phyloP scores from a whole-genome alignment of 805 yeast species.

The Candida xiaguanensis region DNA sequence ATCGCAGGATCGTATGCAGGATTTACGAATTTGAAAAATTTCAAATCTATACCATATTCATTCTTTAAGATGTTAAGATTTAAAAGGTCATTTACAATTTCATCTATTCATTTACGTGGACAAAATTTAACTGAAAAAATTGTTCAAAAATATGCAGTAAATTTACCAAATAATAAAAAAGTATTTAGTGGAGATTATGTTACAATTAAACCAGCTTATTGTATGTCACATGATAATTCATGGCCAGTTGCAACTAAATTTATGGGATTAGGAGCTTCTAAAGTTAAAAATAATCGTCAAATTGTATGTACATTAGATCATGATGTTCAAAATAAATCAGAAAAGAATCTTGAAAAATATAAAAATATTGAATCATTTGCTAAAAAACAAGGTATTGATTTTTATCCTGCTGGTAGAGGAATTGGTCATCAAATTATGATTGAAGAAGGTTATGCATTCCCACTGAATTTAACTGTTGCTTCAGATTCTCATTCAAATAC shows the following conservation, averaged over 20 bases:
- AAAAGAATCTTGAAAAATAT: constrained; percentile 85
- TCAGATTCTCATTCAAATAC: constrained; percentile 98
- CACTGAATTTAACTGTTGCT: constrained; percentile 88
- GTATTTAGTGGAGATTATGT: constrained; percentile 94
- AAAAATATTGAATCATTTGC: constrained; percentile 87
- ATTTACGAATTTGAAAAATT: too few species aligned
- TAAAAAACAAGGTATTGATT: constrained; percentile 84
- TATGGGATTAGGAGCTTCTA: constrained; percentile 87
- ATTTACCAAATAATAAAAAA: constrained; percentile 55
- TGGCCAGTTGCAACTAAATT: constrained; percentile 99
- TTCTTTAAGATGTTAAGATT: constrained; percentile 3
- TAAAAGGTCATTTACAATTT: constrained; percentile 17
- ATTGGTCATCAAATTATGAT: constrained; percentile 99
- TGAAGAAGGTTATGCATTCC: constrained; percentile 98
- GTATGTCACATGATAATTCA: constrained; percentile 98
- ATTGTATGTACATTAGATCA: constrained; percentile 96
- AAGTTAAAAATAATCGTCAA: constrained; percentile 81
- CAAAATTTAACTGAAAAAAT: constrained; percentile 96
- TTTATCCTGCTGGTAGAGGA: constrained; percentile 98
- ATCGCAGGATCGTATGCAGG: constrained; percentile 3
- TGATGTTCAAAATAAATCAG: constrained; percentile 92
- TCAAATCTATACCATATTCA: too few species aligned
- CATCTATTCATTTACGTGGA: constrained; percentile 31
- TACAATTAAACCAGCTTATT: constrained; percentile 90
- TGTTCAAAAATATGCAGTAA: constrained; percentile 90